phyloP scores from a whole-genome alignment of 495 filamentous ascomycete genomes.

The Neurospora sp. region DNA sequence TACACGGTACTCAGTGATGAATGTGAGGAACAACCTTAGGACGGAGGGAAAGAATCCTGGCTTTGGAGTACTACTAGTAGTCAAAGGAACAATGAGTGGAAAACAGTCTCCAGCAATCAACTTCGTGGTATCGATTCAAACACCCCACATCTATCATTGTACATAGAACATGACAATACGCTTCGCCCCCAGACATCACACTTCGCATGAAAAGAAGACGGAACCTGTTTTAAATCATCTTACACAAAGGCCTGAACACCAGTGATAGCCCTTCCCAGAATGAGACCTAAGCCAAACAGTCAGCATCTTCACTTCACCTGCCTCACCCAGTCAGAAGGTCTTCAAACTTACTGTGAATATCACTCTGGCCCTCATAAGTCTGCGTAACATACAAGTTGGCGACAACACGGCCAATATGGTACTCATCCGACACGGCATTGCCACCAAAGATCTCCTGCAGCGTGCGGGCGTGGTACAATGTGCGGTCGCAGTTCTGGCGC shows the following conservation, averaged over 20 bases:
- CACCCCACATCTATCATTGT: background rate
- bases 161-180: background rate
- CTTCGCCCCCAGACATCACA: background rate
- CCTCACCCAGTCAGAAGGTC: too few relatives aligned
- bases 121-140: background rate
- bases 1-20: background rate
- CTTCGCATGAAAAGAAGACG: background rate
- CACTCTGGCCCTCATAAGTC: conserved; percentile 94
- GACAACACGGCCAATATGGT: conserved; percentile 87
- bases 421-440: conserved; percentile 95
- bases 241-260: conserved; percentile 50
- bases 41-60: background rate
- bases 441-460: conserved; percentile 95
- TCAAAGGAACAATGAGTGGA: background rate
- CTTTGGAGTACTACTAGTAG: background rate
- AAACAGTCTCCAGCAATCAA: background rate
- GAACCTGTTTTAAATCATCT: conserved; percentile 2
- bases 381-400: conserved; percentile 96
- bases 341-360: conserved; percentile 73
- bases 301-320: background rate
- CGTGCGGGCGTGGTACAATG: conserved; percentile 65
- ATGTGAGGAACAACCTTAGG: background rate
- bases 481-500: conserved; percentile 92
- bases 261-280: conserved; percentile 53
- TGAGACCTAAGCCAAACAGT: conserved; percentile 36